phyloP scores from a whole-genome alignment of 2,329 filamentous ascomycete genomes.

The Piedraia hortae region DNA sequence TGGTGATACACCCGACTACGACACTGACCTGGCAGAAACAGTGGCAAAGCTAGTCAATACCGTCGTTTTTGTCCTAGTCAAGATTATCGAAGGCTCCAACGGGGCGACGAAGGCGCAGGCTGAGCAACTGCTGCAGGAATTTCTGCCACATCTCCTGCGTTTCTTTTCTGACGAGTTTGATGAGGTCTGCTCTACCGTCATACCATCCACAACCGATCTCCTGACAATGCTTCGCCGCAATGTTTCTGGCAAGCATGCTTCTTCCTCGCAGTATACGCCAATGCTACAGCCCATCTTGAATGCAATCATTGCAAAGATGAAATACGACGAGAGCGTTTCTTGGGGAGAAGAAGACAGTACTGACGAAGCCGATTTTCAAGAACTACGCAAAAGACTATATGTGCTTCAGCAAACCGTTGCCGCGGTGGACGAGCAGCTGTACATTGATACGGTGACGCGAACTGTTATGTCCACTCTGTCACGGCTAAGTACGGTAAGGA shows the following conservation, averaged over 20 bases:
- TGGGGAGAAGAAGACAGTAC: constrained; percentile 80
- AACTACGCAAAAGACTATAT: constrained; percentile 69
- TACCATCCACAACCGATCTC: constrained; percentile 75
- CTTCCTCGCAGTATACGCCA: constrained; percentile 47
- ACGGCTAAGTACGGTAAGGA: constrained; percentile 43
- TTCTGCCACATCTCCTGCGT: constrained; percentile 63
- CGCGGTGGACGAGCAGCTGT: constrained; percentile 62
- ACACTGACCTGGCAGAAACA: constrained; percentile 81
- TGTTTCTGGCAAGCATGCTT: constrained; percentile 29
- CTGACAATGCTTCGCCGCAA: constrained; percentile 73
- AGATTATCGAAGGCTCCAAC: constrained; percentile 36
- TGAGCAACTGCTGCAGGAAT: constrained; percentile 54
- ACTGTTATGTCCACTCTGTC: constrained; percentile 73
- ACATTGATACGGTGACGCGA: constrained; percentile 65
- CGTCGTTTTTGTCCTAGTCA: constrained; percentile 62
- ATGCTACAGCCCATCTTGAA: constrained; percentile 75
- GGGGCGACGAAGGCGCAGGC: constrained; percentile 43
- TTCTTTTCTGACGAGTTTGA: constrained; percentile 98
- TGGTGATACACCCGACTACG: constrained; percentile 59
- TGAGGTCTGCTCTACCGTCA: constrained; percentile 87
- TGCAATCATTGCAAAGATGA: constrained; percentile 84
- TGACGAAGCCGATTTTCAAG: constrained; percentile 91
- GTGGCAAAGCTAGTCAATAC: constrained; percentile 91
- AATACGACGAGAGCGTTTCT: constrained; percentile 77
- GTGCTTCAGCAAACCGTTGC: constrained; percentile 81